Conservation (phyloP, 1,139 yeast species). For the Fermentozyma sake region DNA sequence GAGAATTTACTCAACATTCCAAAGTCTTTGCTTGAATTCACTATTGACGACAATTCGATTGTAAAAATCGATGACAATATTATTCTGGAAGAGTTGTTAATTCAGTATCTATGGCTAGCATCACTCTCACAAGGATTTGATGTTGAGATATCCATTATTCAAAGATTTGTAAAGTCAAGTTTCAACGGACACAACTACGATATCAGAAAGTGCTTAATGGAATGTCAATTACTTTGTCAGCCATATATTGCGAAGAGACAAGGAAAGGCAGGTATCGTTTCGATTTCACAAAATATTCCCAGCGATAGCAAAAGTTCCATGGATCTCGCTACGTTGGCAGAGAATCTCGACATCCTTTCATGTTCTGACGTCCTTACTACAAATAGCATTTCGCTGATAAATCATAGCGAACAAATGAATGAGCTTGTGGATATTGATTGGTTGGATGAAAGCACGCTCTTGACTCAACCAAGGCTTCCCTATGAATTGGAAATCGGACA, state of each 20-base stretch:
- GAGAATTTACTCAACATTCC: slow-evolving; percentile 56
- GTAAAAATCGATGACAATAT: slow-evolving; percentile 21
- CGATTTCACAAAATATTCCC: too few relatives aligned
- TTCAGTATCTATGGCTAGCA: slow-evolving; percentile 39
- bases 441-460: slow-evolving; percentile 21
- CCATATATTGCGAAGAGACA: too few relatives aligned
- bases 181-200: slow-evolving; percentile 34
- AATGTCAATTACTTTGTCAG: slow-evolving; percentile 56
- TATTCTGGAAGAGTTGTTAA: slow-evolving; percentile 16
- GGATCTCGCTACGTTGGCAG: slow-evolving; percentile 8
- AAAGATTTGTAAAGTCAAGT: slow-evolving; percentile 22
- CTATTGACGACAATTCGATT: slow-evolving; percentile 37
- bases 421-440: slow-evolving; percentile 33
- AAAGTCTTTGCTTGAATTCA: slow-evolving; percentile 40
- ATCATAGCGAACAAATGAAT: slow-evolving; percentile 30
- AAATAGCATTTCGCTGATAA: slow-evolving; percentile 31
- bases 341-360: slow-evolving; percentile 32
- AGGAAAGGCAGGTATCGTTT: too few relatives aligned
- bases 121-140: slow-evolving; percentile 33
- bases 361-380: slow-evolving; percentile 32
- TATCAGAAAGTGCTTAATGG: slow-evolving; percentile 50
- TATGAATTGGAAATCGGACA: slow-evolving; percentile 37
- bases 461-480: slow-evolving; percentile 21
- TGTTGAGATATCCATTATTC: slow-evolving; percentile 26
- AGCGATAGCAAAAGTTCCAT: neutral